A percentile compares a stretch with the other conserved stretches of the same genome.
Conservation (phyloP, 176 grass and related monocot genomes). For the Coix lacrymajobi region DNA sequence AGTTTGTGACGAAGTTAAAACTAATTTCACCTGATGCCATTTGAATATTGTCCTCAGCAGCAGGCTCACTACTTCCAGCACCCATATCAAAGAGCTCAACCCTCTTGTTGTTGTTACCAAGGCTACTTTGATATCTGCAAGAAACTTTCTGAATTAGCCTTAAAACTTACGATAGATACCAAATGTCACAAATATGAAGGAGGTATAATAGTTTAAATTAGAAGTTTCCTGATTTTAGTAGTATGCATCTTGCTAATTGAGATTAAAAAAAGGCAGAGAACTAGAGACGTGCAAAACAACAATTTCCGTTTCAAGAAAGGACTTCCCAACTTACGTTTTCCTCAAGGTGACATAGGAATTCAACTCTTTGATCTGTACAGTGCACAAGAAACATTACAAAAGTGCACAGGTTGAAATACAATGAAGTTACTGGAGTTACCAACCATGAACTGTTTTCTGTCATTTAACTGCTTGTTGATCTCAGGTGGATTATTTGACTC, state of each 20-base stretch:
- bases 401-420: slow-evolving; percentile 2
- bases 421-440: slow-evolving; percentile 1
- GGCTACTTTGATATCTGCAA: slow-evolving; percentile 93
- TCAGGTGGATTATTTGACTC: slow-evolving; percentile 63
- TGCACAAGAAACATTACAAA: slow-evolving; percentile 13
- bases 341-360: slow-evolving; percentile 98
- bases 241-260: background rate
- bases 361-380: slow-evolving; percentile 91
- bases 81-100: slow-evolving; percentile 89
- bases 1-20: background rate
- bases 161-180: background rate
- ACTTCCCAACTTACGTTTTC: slow-evolving; percentile 85
- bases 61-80: slow-evolving; percentile 62
- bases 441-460: slow-evolving; percentile 97
- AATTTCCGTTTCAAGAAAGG: background rate
- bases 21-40: slow-evolving; percentile 70
- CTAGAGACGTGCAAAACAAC: background rate
- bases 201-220: background rate
- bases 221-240: background rate
- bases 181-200: background rate
- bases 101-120: slow-evolving; percentile 88
- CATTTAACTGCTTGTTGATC: slow-evolving; percentile 78
- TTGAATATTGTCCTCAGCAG: slow-evolving; percentile 66
- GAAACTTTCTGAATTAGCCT: slow-evolving; percentile 1
- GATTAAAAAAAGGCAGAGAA: background rate